phyloP scores from a whole-genome alignment of 2,329 filamentous ascomycete genomes.

The Monilinia polystroma region DNA sequence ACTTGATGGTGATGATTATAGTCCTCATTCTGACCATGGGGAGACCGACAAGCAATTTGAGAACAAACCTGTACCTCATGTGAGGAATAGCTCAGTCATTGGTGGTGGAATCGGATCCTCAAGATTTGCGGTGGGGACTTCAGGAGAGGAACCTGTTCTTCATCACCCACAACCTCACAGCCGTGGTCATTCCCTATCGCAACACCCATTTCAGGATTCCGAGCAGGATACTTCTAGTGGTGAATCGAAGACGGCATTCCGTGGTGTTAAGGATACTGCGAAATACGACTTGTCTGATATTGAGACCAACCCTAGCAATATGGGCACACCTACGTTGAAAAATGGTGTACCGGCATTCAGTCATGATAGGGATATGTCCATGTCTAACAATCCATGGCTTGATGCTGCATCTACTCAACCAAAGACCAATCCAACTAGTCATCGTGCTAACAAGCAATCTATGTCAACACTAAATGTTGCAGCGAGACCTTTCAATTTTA shows the following conservation, averaged over 20 bases:
- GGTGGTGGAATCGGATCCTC: slow-evolving; percentile 35
- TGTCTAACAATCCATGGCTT: slow-evolving; percentile 62
- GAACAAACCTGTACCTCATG: slow-evolving; percentile 27
- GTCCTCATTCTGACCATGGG: slow-evolving; percentile 52
- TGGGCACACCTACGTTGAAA: slow-evolving; percentile 60
- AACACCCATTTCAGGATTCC: slow-evolving; percentile 61
- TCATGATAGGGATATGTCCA: slow-evolving; percentile 57
- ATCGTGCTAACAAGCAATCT: slow-evolving; percentile 64
- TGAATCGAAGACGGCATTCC: slow-evolving; percentile 30
- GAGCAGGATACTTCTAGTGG: slow-evolving; percentile 44
- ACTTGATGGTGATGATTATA: slow-evolving; percentile 75
- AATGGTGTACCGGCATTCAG: slow-evolving; percentile 50
- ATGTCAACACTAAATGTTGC: slow-evolving; percentile 82
- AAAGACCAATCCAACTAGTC: slow-evolving; percentile 50
- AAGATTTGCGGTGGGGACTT: slow-evolving; percentile 52
- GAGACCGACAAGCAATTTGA: slow-evolving; percentile 31
- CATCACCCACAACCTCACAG: slow-evolving; percentile 75
- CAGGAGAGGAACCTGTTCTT: slow-evolving; percentile 56
- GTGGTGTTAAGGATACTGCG: slow-evolving; percentile 24
- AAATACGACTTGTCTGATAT: slow-evolving; percentile 60
- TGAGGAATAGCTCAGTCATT: slow-evolving; percentile 32
- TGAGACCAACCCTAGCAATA: slow-evolving; percentile 71
- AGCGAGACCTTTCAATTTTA: slow-evolving; percentile 85
- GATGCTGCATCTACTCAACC: slow-evolving; percentile 48
- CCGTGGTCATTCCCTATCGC: slow-evolving; percentile 68